Evolutionary conservation across 352 stramenopile species (phyloP).

Genomic region (Phytophthora fragariaefolia): DNA sequence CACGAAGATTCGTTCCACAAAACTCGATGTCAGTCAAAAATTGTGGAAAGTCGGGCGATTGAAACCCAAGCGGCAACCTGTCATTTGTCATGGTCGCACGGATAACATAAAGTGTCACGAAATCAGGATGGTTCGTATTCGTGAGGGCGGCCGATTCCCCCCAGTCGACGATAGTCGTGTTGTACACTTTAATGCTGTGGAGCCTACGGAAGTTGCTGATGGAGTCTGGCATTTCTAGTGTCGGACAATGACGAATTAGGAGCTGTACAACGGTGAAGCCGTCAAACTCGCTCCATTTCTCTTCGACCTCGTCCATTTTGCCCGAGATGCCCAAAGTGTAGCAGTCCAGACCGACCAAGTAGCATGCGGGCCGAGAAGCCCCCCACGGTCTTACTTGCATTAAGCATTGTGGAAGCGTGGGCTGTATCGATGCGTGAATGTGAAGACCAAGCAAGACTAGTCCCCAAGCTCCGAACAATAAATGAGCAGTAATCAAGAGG

Average conservation of each 20-base stretch:
- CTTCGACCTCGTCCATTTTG: not conserved
- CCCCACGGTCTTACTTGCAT: not conserved
- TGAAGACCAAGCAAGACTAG: not conserved
- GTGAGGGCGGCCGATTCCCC: not conserved
- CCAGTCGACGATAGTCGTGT: not conserved
- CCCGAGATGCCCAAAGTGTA: not conserved
- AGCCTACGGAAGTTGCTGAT: not conserved
- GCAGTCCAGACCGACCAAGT: not conserved
- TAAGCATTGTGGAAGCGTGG: not conserved
- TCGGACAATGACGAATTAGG: not conserved
- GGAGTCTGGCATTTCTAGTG: not conserved
- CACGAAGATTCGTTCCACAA: not conserved
- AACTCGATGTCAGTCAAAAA: not conserved
- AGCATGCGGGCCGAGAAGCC: not conserved
- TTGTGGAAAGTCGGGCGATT: not conserved
- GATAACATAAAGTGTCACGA: not conserved
- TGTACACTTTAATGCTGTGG: constrained; percentile 1
- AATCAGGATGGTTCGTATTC: not conserved
- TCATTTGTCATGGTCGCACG: not conserved
- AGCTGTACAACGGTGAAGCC: not conserved
- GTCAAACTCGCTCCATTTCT: not conserved
- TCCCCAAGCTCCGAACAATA: not conserved
- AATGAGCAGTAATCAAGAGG: not conserved
- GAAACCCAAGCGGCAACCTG: not conserved
- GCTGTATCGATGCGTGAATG: not conserved